Evolutionary conservation across 768 basidiomycete genomes (phyloP).

Genomic region (Rubroboletus pulcherrimus): DNA sequence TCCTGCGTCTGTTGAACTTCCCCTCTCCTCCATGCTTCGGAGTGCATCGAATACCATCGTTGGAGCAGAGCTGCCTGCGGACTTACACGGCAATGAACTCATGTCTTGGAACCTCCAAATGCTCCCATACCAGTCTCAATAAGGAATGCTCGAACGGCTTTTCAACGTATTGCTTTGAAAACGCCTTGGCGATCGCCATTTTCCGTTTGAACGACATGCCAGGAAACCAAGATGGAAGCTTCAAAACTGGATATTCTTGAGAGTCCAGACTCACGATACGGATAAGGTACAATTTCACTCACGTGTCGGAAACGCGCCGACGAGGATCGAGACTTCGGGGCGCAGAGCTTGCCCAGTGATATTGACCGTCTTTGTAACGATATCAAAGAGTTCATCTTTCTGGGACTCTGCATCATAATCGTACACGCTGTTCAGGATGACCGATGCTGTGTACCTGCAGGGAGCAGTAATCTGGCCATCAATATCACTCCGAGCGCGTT

Average conservation of each 20-base stretch:
- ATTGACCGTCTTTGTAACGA: conserved; percentile 3
- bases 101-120: background rate
- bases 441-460: conserved; percentile 17
- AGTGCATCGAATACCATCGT: conserved; percentile 23
- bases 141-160: conserved; percentile 15
- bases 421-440: conserved; percentile 21
- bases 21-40: conserved; percentile 5
- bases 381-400: conserved; percentile 14
- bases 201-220: conserved; percentile 22
- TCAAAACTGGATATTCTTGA: conserved; percentile 9
- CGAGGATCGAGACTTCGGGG: conserved; percentile 15
- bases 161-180: conserved; percentile 15
- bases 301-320: conserved; percentile 17
- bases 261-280: background rate
- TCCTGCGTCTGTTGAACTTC: background rate
- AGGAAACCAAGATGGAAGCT: conserved; percentile 23
- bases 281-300: background rate
- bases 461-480: background rate
- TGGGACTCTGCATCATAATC: conserved; percentile 13
- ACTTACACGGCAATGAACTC: conserved; percentile 5
- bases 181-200: conserved; percentile 13
- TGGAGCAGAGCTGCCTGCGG: conserved; percentile 4
- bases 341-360: conserved; percentile 11
- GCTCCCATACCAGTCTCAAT: conserved; percentile 14
- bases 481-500: background rate